phyloP scores from a whole-genome alignment of 2,329 filamentous ascomycete species.

The Fonsecaea monophora region DNA sequence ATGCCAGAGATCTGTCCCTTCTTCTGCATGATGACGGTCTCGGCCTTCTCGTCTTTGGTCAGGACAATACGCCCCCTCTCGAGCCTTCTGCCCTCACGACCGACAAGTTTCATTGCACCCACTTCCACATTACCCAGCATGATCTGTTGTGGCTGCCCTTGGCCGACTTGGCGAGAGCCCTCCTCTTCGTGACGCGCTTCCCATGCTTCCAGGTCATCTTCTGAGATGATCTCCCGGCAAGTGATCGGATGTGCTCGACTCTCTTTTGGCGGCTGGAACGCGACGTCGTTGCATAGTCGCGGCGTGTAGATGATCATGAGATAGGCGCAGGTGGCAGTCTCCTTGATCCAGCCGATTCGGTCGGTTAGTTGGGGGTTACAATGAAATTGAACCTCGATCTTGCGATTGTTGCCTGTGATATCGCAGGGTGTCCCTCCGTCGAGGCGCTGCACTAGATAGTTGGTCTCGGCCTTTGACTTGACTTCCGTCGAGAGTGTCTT shows the following conservation, averaged over 20 bases:
- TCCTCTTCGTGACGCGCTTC: constrained; percentile 41
- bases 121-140: constrained; percentile 66
- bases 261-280: constrained; percentile 81
- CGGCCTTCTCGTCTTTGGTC: constrained; percentile 57
- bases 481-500: constrained; percentile 63
- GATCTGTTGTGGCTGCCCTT: constrained; percentile 46
- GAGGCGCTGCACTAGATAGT: constrained; percentile 84
- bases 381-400: constrained; percentile 79
- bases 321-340: constrained; percentile 88
- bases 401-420: constrained; percentile 78
- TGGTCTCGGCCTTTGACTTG: constrained; percentile 80
- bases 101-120: constrained; percentile 63
- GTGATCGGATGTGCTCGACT: constrained; percentile 77
- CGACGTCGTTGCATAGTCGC: constrained; percentile 83
- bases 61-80: constrained; percentile 64
- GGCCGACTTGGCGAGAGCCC: constrained; percentile 42
- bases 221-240: constrained; percentile 73
- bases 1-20: constrained; percentile 68
- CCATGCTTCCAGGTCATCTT: constrained; percentile 61
- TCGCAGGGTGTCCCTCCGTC: constrained; percentile 84
- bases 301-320: constrained; percentile 93
- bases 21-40: constrained; percentile 61
- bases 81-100: constrained; percentile 62
- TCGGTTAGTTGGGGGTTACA: constrained; percentile 79
- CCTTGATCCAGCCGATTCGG: constrained; percentile 90